Conservation (phyloP, 192 early-diverging fungal species). For the Backusella mclennaniae region DNA sequence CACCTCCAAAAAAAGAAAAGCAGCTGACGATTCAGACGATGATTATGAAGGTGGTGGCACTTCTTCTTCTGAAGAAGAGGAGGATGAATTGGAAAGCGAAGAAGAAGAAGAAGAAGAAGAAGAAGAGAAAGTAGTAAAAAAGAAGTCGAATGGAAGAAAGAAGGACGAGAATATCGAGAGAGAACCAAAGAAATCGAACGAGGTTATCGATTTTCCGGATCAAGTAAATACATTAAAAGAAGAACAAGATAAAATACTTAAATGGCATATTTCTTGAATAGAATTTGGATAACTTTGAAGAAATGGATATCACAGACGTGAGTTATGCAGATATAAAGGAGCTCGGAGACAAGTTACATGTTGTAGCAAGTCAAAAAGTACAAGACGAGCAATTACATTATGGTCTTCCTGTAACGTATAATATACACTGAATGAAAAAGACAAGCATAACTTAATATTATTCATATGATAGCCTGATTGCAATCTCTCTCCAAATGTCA, state of each 20-base stretch:
- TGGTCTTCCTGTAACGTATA: slow-evolving; percentile 17
- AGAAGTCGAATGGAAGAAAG: neutral
- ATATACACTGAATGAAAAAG: neutral
- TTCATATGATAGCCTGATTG: slow-evolving; percentile 7
- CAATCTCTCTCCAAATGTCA: slow-evolving; percentile 4
- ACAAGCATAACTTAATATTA: neutral
- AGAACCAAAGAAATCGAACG: neutral
- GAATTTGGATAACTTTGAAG: neutral
- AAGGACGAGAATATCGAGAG: neutral
- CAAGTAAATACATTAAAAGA: neutral
- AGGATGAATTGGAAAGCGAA: neutral
- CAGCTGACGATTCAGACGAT: neutral
- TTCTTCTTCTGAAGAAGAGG: neutral
- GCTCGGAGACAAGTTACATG: neutral
- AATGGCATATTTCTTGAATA: neutral
- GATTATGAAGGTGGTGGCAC: neutral
- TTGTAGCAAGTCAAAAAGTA: slow-evolving; percentile 2
- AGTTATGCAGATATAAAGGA: slow-evolving; percentile 6
- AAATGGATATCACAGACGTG: neutral
- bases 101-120: neutral
- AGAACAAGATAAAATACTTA: neutral
- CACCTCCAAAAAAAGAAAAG: neutral
- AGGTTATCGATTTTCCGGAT: neutral
- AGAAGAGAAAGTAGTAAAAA: neutral
- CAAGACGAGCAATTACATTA: slow-evolving; percentile 18